Conservation (phyloP, 257 asterid species). For the Lavandula angustifolia region DNA sequence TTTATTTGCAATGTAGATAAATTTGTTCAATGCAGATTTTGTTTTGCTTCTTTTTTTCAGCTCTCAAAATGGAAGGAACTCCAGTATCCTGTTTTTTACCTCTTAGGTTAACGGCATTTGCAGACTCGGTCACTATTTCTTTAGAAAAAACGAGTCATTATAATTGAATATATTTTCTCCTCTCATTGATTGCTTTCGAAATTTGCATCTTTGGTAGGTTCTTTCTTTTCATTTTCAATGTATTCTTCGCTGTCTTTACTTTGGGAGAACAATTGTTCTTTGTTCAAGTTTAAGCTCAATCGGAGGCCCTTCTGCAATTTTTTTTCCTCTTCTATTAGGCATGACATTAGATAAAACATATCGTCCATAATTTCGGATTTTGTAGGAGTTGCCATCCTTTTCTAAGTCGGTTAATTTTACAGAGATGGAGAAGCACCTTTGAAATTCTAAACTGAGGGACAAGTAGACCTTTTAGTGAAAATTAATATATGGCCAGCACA, state of each 20-base stretch:
- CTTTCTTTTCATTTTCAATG: not conserved
- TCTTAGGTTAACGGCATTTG: not conserved
- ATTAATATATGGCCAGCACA: not conserved
- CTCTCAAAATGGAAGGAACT: not conserved
- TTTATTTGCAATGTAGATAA: slow-evolving; percentile 5
- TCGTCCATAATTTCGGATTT: not conserved
- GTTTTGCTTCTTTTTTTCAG: not conserved
- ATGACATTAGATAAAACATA: not conserved
- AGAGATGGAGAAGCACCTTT: not conserved
- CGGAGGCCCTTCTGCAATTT: not conserved
- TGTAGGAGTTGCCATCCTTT: not conserved
- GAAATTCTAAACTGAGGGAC: not conserved
- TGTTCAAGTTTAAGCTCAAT: slow-evolving; percentile 13
- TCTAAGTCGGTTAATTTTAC: not conserved
- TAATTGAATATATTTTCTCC: not conserved
- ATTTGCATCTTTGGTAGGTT: not conserved
- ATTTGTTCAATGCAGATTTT: slow-evolving; percentile 9
- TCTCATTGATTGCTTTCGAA: slow-evolving; percentile 13
- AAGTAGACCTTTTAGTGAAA: not conserved
- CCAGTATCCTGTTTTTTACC: not conserved
- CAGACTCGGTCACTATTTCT: slow-evolving; percentile 9
- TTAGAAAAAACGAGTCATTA: not conserved
- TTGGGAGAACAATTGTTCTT: not conserved
- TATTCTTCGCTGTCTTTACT: not conserved
- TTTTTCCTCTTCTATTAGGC: not conserved